Evolutionary conservation across 331 rosid genomes (phyloP).

Genomic region (Ulmus americana): DNA sequence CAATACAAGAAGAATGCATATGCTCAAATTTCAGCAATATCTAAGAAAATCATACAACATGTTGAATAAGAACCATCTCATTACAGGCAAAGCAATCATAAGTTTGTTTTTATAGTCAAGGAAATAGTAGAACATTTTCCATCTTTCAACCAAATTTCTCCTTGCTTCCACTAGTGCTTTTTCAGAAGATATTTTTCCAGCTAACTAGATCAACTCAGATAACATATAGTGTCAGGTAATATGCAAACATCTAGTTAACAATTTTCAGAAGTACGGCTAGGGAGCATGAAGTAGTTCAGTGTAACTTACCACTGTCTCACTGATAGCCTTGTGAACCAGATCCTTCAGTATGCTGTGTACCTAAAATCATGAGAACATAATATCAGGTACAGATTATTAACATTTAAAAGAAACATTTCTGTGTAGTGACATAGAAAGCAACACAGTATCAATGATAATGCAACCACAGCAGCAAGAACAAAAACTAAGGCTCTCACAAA

Average conservation of each 20-base stretch:
- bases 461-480: slow-evolving; percentile 6
- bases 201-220: not conserved
- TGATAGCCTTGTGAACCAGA: slow-evolving; percentile 34
- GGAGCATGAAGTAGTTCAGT: not conserved
- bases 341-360: slow-evolving; percentile 44
- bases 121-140: not conserved
- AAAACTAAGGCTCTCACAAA: not conserved
- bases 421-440: not conserved
- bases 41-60: not conserved
- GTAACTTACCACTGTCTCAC: slow-evolving; percentile 30
- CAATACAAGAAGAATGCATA: not conserved
- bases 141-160: not conserved
- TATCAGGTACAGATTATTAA: not conserved
- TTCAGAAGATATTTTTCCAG: not conserved
- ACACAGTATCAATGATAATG: not conserved
- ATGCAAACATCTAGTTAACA: not conserved
- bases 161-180: not conserved
- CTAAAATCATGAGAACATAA: slow-evolving; percentile 17
- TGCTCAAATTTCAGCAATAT: not conserved
- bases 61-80: not conserved
- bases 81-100: not conserved
- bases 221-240: not conserved
- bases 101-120: too few species aligned
- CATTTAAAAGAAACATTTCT: not conserved
- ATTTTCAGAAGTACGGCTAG: not conserved